Evolutionary conservation across 2,329 filamentous ascomycete species (phyloP), one percentile per base, ranked within the genome.

Genomic region (Pseudocercospora crystallina): DNA sequence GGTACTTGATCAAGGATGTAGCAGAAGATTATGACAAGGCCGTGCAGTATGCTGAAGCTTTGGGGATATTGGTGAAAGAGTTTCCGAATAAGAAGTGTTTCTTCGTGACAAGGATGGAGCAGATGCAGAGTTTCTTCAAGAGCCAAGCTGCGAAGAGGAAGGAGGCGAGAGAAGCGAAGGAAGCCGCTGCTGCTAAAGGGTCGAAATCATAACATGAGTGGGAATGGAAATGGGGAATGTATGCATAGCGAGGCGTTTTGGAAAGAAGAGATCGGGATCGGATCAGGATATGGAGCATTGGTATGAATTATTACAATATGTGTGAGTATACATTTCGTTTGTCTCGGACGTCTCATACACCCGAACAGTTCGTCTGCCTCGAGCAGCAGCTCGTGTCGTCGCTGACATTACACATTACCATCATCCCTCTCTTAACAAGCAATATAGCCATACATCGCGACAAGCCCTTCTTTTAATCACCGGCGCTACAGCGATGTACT

Each of bases 1-100:
- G 94, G 0, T 97, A 90, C 68, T 70, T 97, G 26, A 95, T 99
- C 76, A 86, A 87, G 65, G 92, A 97, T 57, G 96, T 97, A 65
- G 74, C 78, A 44, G 80, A 80, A 49, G 87, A 91, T 67, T 94
- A 89, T 66, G 76, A 81, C 43, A 84, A 81, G 38, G 81, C 89
- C 9, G 79, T 83, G 4, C 81, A 82, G 35, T 85, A 96, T 71
- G 92, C 94, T 0, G 86, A 92, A 61, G 90, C 95, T 67, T 84
- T 96, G 55, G 94, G 94, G 12, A 91, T 99, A 29, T 69, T 96
- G 65, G 81, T 88, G 3, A 97, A 92, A 90, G 86, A 85, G 65
- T 94, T 85, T 61, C 87, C 95, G 65, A 76, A 77, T 47, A 86
- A 84, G 68, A 81, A 85, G 56, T 86, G 88, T 77, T 96, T 99